phyloP scores from a whole-genome alignment of 2,329 filamentous ascomycete genomes.

The Zopfia rhizophila region DNA sequence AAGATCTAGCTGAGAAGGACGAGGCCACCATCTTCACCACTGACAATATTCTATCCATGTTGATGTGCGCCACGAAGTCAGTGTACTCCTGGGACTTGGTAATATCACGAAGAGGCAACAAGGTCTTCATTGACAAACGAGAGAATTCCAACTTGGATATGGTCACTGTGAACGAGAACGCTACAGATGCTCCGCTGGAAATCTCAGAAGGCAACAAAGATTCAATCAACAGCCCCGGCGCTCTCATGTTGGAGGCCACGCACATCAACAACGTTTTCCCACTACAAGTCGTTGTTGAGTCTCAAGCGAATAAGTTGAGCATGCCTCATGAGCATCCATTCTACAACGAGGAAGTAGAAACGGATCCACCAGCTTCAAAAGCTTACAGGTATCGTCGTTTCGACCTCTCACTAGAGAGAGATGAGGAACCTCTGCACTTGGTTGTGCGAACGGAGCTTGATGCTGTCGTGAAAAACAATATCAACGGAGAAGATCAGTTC shows the following conservation, averaged over 20 bases:
- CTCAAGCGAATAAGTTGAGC: conserved; percentile 78
- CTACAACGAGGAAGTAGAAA: conserved; percentile 93
- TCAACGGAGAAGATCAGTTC: conserved; percentile 90
- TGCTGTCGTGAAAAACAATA: conserved; percentile 93
- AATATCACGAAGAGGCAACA: conserved; percentile 90
- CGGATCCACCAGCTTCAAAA: conserved; percentile 93
- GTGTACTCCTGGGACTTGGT: conserved; percentile 99
- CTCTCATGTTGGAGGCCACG: conserved; percentile 94
- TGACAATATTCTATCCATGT: conserved; percentile 96
- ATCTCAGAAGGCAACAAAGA: conserved; percentile 93
- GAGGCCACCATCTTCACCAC: conserved; percentile 98
- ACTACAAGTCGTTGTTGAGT: conserved; percentile 92
- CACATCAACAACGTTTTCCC: conserved; percentile 99
- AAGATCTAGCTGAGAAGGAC: conserved; percentile 94
- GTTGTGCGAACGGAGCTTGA: conserved; percentile 96
- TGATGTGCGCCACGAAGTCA: conserved; percentile 97
- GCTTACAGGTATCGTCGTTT: conserved; percentile 98
- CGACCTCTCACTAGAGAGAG: conserved; percentile 88
- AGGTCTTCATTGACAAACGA: conserved; percentile 99
- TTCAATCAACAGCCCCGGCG: conserved; percentile 89
- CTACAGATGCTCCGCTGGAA: conserved; percentile 92
- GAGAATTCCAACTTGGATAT: conserved; percentile 94
- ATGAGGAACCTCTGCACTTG: conserved; percentile 92
- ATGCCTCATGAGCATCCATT: conserved; percentile 95
- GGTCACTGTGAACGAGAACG: conserved; percentile 99